Conservation (phyloP, 2,329 filamentous ascomycete genomes). For the Neofusicoccum cordaticola region DNA sequence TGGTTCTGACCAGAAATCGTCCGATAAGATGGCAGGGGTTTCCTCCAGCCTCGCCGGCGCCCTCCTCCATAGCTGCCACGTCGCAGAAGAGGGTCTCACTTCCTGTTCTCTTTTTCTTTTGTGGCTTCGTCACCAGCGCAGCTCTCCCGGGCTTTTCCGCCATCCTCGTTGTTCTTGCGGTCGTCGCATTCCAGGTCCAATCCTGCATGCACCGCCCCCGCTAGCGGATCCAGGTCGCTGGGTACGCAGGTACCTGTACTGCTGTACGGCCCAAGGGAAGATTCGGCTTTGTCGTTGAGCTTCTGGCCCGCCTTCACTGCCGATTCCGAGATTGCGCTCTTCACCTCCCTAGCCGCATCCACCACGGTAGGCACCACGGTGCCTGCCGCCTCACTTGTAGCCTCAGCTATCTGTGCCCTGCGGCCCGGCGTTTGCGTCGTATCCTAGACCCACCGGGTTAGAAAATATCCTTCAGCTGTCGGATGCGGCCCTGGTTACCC, state of each 20-base stretch:
- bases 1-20: not conserved
- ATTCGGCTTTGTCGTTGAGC: conserved; percentile 10
- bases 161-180: not conserved
- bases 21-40: not conserved
- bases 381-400: conserved; percentile 13
- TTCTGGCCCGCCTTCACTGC: conserved; percentile 16
- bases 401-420: conserved; percentile 1
- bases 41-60: not conserved
- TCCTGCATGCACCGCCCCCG: conserved; percentile 27
- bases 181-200: not conserved
- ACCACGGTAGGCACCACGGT: conserved; percentile 1
- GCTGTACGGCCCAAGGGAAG: conserved; percentile 29
- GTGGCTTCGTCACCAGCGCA: not conserved
- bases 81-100: not conserved
- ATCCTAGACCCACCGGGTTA: conserved; percentile 14
- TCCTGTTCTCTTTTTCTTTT: not conserved
- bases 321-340: conserved; percentile 11
- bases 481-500: conserved; percentile 10
- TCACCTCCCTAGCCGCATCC: conserved; percentile 7
- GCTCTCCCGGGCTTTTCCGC: not conserved
- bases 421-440: conserved; percentile 7
- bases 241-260: conserved; percentile 31
- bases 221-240: conserved; percentile 34
- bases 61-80: not conserved
- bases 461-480: not conserved